These are phyloP conservation scores for Xylaria sp. DNA, from an alignment of 2,329 filamentous ascomycete genomes.

Conservation along the genomic window DNA sequence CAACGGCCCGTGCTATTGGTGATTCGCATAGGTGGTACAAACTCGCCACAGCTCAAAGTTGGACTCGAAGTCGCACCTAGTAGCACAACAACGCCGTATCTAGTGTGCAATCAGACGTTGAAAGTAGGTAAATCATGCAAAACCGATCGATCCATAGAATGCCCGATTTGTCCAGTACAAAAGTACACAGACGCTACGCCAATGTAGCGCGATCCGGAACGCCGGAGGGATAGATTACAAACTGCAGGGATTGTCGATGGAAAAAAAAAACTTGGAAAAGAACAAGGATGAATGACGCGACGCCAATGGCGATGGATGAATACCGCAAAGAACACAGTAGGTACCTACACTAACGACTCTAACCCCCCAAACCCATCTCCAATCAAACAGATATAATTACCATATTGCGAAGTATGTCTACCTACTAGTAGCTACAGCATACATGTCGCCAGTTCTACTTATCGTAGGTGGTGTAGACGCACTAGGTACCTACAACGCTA, in stretches of 20 bases:
- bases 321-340: background rate
- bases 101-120: slow-evolving; percentile 1
- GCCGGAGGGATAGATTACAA: slow-evolving; percentile 28
- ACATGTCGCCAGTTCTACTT: background rate
- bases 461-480: background rate
- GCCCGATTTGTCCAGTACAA: slow-evolving; percentile 20
- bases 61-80: background rate
- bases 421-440: background rate
- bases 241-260: slow-evolving; percentile 20
- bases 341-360: background rate
- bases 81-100: background rate
- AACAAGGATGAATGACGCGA: slow-evolving; percentile 30
- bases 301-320: slow-evolving; percentile 9
- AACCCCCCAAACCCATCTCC: background rate
- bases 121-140: slow-evolving; percentile 9
- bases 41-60: slow-evolving; percentile 16
- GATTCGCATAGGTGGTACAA: background rate
- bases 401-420: background rate
- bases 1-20: slow-evolving; percentile 8
- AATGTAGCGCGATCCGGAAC: slow-evolving; percentile 31
- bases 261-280: slow-evolving; percentile 31
- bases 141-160: slow-evolving; percentile 2
- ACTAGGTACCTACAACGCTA: background rate
- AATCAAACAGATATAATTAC: slow-evolving; percentile 1
- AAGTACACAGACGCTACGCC: background rate